Base-by-base conservation (phyloP, 2,329 filamentous ascomycete genomes). In the Hypoxylon sp. region DNA sequence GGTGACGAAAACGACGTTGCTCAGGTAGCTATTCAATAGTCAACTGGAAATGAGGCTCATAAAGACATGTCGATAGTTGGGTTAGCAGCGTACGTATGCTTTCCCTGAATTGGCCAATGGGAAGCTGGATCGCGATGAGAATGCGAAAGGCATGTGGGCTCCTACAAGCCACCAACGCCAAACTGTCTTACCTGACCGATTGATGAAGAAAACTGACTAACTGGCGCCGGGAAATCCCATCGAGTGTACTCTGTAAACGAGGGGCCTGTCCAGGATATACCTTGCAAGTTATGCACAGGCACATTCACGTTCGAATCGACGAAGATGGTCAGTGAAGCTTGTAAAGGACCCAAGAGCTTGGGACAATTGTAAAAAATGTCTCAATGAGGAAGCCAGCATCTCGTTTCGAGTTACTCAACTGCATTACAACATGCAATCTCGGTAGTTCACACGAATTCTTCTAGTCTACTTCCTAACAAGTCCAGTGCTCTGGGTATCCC, bases 361-460 rank as follows among this genome's bases (percentile, higher is more conserved):
- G 68, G 46, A 65, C 68, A 47, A 57, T 46, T 54, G 51, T 56
- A 6, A 51, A 47, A 60, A 60, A 66, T 55, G 35, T 64, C 63
- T 69, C 53, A 46, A 59, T 62, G 44, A 19, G 50, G 50, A 59
- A 60, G 21, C 57, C 35, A n/a, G 8, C 21, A 37, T 57, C 15
- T 59, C 35, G 39, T 64, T 61, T 58, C 47, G 24, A 47, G 56
- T 65, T 68, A 62, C 50, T 68, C 54, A 51, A 70, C 53, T 55
- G 53, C 57, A 70, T 70, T 68, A 68, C 48, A 52, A 42, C 39
- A 65, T 35, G 53, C 42, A 70, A 68, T 70, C 42, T 70, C 68
- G 68, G 68, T 59, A 65, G 56, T 56, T 32, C 52, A 50, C 31
- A 52, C 42, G 31, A 62, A 51, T 62, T 47, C 27, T 67, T 63